These are phyloP conservation scores for Candida broadrunensis DNA, from an alignment of 805 yeast species.

Conservation along the genomic window DNA sequence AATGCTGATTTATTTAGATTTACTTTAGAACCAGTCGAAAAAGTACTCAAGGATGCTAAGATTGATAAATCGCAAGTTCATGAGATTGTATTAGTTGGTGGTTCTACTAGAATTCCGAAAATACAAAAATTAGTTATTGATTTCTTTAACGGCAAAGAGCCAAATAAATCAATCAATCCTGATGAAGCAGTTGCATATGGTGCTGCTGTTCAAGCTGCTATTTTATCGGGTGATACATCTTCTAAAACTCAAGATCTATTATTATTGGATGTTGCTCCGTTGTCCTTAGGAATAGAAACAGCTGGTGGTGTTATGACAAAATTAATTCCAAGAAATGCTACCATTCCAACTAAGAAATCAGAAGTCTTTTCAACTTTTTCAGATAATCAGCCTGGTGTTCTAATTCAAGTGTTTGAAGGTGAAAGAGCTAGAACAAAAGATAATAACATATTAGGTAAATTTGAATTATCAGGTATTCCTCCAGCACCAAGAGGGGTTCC, in stretches of 20 bases:
- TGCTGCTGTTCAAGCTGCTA: conserved; percentile 99
- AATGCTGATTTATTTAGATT: conserved; percentile 90
- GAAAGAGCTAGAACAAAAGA: conserved; percentile 94
- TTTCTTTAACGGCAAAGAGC: conserved; percentile 91
- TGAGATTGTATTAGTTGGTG: conserved; percentile 97
- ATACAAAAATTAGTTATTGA: conserved; percentile 90
- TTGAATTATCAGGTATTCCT: conserved; percentile 82
- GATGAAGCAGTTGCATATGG: conserved; percentile 99
- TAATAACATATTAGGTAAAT: conserved; percentile 85
- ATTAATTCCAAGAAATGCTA: conserved; percentile 89
- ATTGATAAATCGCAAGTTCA: conserved; percentile 82
- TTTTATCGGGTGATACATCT: conserved; percentile 78
- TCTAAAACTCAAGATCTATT: conserved; percentile 49
- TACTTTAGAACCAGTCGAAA: conserved; percentile 94
- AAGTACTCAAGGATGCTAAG: conserved; percentile 91
- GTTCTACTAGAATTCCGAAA: conserved; percentile 99
- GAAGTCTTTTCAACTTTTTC: conserved; percentile 95
- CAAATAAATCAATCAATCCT: conserved; percentile 96
- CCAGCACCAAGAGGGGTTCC: conserved; percentile 93
- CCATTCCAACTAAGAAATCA: conserved; percentile 93
- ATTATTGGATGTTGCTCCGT: conserved; percentile 88
- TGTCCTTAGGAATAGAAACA: conserved; percentile 94
- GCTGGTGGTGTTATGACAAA: conserved; percentile 98
- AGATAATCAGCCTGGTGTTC: conserved; percentile 93
- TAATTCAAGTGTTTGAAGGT: conserved; percentile 94